Conservation (phyloP, 208 protist species). For the Leishmania guyanensis region DNA sequence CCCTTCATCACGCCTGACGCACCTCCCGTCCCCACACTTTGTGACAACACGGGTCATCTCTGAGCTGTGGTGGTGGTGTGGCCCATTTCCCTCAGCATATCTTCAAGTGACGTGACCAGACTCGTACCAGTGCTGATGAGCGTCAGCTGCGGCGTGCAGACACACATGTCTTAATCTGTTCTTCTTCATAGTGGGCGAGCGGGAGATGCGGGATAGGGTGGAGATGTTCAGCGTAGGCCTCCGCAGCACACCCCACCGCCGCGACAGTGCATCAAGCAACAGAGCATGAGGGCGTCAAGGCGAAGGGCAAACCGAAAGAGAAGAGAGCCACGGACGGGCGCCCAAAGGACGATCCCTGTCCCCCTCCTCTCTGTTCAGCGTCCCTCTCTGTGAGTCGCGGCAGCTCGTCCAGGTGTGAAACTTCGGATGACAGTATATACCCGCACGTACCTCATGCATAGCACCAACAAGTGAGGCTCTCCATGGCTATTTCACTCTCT, state of each 20-base stretch:
- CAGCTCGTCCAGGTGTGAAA: neutral
- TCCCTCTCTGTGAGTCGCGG: neutral
- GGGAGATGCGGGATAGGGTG: too few species aligned
- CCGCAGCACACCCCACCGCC: too few species aligned
- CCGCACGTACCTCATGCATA: neutral
- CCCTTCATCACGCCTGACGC: neutral
- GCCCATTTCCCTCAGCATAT: neutral
- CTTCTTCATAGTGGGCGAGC: too few species aligned
- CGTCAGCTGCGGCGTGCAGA: neutral
- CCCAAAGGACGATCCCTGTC: neutral
- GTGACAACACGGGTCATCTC: neutral
- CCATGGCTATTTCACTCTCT: too few species aligned
- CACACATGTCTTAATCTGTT: neutral
- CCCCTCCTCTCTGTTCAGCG: neutral
- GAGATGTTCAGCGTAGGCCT: too few species aligned
- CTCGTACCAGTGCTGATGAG: neutral
- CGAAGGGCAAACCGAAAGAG: neutral
- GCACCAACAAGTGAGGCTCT: neutral
- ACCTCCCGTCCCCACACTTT: too few species aligned
- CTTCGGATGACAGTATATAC: neutral
- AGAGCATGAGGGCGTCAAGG: neutral
- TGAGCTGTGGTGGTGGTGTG: neutral
- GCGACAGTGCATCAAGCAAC: neutral
- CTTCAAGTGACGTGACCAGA: neutral
- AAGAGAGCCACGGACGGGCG: neutral